Evolutionary conservation across 2,329 filamentous ascomycete genomes (phyloP).

Genomic region (Aurifilum marmelostoma): DNA sequence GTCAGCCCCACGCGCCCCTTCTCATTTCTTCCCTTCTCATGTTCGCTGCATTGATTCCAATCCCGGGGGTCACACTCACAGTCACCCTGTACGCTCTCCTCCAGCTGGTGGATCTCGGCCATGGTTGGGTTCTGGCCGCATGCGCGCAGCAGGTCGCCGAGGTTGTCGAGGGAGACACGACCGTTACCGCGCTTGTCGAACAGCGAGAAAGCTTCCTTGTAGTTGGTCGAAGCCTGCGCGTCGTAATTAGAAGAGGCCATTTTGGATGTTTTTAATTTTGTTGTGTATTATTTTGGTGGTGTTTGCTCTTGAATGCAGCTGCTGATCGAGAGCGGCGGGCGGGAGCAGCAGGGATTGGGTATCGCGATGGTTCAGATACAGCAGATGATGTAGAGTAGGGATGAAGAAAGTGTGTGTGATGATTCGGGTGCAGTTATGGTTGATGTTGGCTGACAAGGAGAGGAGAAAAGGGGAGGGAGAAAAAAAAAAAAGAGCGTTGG

Average conservation of each 20-base stretch:
- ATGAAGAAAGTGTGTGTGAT: not conserved
- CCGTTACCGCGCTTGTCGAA: conserved; percentile 99
- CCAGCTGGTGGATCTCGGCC: conserved; percentile 87
- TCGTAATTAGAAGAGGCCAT: conserved; percentile 59
- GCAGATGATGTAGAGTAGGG: not conserved
- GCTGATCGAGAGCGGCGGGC: not conserved
- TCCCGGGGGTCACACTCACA: conserved; percentile 68
- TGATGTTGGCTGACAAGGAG: not conserved
- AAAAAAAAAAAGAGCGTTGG: no score
- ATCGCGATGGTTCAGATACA: conserved; percentile 1
- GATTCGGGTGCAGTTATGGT: conserved; percentile 9
- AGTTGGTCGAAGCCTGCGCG: conserved; percentile 83
- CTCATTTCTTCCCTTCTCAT: not conserved
- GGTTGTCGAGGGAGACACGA: conserved; percentile 80
- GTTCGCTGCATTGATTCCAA: not conserved
- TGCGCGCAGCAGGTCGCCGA: conserved; percentile 92
- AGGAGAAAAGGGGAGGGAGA: not conserved
- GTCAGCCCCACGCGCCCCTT: conserved; percentile 25
- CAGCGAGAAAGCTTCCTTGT: conserved; percentile 99
- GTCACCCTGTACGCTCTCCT: conserved; percentile 86
- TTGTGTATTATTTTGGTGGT: conserved; percentile 4
- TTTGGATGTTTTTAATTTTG: conserved; percentile 4
- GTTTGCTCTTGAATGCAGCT: not conserved
- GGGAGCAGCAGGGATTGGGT: not conserved
- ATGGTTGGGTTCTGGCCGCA: conserved; percentile 98